phyloP scores from a whole-genome alignment of 1,284 basidiomycete species.

The Porogramme epimiltina region DNA sequence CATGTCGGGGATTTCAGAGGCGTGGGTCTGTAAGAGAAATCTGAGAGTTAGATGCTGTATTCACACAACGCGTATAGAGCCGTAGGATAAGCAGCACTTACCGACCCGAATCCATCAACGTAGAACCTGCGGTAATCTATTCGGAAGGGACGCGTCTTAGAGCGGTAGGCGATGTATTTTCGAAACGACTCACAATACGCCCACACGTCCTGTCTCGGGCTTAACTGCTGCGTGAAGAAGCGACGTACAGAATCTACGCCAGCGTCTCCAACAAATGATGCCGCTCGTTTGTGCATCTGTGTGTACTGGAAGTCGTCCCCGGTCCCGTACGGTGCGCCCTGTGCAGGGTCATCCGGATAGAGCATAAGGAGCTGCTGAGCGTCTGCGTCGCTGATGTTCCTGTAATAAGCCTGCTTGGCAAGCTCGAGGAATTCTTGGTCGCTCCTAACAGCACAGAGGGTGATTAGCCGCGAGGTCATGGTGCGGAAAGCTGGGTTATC shows the following conservation, averaged over 20 bases:
- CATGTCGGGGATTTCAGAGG: constrained; percentile 6
- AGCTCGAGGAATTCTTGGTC: constrained; percentile 5
- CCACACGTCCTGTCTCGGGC: neutral
- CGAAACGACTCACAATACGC: neutral
- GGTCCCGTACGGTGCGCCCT: constrained; percentile 56
- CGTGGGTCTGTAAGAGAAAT: neutral
- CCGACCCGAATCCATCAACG: neutral
- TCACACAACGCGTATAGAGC: neutral
- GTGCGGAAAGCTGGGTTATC: neutral
- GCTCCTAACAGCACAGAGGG: constrained; percentile 5
- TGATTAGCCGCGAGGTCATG: neutral
- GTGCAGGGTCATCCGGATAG: constrained; percentile 28
- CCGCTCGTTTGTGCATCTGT: constrained; percentile 52
- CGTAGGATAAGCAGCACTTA: constrained; percentile 10
- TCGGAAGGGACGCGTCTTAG: too few relatives aligned
- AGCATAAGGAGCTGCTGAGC: constrained; percentile 22
- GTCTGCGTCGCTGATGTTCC: constrained; percentile 6
- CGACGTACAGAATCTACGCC: neutral
- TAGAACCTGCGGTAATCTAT: neutral
- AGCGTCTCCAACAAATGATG: constrained; percentile 51
- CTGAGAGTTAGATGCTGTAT: too few relatives aligned
- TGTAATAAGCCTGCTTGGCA: constrained; percentile 2
- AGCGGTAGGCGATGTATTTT: too few relatives aligned
- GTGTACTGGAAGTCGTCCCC: constrained; percentile 43
- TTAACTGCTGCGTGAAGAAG: neutral